Evolutionary conservation across 176 grass and related monocot species (phyloP).

Genomic region (Eremochloa ophiuroides): DNA sequence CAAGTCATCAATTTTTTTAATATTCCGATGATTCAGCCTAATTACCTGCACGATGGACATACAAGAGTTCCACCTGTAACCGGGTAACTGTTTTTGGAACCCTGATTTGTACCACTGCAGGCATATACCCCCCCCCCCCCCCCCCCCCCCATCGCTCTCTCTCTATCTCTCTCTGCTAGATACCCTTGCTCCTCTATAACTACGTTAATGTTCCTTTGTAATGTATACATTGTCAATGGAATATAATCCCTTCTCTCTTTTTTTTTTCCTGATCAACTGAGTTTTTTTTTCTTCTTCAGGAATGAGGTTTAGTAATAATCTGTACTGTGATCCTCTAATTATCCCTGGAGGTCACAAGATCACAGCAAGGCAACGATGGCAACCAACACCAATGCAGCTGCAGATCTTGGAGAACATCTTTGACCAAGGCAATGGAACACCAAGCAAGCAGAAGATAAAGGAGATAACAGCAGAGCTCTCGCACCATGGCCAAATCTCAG

Average conservation of each 20-base stretch:
- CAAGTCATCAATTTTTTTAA: neutral
- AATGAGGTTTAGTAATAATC: constrained; percentile 67
- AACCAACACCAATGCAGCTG: constrained; percentile 86
- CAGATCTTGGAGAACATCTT: constrained; percentile 95
- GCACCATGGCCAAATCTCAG: constrained; percentile 93
- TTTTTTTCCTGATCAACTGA: constrained; percentile 10
- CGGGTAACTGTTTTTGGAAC: neutral
- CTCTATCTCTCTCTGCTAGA: neutral
- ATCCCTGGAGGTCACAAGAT: constrained; percentile 76
- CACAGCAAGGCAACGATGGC: constrained; percentile 92
- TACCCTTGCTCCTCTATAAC: neutral
- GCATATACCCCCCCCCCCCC: neutral
- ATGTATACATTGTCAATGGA: neutral
- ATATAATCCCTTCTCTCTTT: neutral
- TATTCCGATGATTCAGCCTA: neutral
- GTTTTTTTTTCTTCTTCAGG: constrained; percentile 41
- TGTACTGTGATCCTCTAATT: constrained; percentile 80
- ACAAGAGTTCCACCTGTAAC: neutral
- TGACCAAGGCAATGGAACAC: constrained; percentile 92
- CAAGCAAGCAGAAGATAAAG: constrained; percentile 96
- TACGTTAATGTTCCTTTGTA: neutral
- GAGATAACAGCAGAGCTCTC: constrained; percentile 80
- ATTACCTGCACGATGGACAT: neutral
- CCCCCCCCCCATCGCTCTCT: too few relatives aligned
- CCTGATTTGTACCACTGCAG: neutral